Conservation (phyloP, 2,329 filamentous ascomycete species). For the Volutella citrinella region DNA sequence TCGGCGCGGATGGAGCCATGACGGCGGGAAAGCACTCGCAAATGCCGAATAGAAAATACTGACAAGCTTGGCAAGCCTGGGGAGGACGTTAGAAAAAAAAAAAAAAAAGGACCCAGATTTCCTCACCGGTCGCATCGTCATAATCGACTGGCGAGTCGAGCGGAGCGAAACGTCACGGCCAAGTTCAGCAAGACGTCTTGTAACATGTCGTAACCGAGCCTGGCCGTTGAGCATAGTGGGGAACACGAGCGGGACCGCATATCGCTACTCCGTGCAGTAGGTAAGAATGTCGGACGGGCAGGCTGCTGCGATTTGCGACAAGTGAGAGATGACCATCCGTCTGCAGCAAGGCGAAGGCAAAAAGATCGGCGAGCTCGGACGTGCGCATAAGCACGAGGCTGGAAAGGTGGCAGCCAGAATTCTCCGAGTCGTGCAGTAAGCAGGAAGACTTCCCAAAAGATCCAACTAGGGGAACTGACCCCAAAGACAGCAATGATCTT, state of each 20-base stretch:
- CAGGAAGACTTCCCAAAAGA: too few species aligned
- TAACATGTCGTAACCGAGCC: constrained; percentile 6
- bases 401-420: constrained; percentile 22
- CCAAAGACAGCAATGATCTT: too few species aligned
- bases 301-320: constrained; percentile 5
- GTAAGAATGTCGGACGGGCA: constrained; percentile 6
- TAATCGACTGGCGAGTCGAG: constrained; percentile 1
- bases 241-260: too few species aligned
- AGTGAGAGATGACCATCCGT: too few species aligned
- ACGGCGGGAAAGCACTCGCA: too few species aligned
- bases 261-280: too few species aligned
- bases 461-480: too few species aligned
- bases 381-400: constrained; percentile 19
- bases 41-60: too few species aligned
- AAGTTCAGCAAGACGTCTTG: constrained; percentile 1
- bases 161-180: neutral
- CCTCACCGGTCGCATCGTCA: constrained; percentile 8
- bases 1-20: too few species aligned
- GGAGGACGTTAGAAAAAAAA: constrained; percentile 5
- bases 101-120: constrained; percentile 8
- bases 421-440: constrained; percentile 23
- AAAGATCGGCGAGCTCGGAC: too few species aligned
- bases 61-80: too few species aligned
- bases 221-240: constrained; percentile 10
- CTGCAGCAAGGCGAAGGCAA: too few species aligned